phyloP scores from a whole-genome alignment of 179 eudicot genomes.

The Carnegiea gigantea region DNA sequence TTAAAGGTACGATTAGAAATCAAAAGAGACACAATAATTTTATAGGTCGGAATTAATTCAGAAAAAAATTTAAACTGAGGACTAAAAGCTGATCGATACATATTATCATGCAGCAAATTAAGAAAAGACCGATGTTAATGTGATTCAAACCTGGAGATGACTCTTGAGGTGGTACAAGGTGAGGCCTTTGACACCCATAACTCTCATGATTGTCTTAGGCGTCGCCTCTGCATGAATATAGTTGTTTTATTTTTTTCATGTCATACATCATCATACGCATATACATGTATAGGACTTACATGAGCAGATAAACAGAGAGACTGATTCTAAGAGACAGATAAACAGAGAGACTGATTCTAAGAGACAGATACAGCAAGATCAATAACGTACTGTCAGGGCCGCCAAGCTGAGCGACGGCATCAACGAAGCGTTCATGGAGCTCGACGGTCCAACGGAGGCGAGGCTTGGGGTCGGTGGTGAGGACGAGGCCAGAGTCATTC shows the following conservation, averaged over 20 bases:
- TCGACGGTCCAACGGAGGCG: conserved; percentile 91
- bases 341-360: neutral
- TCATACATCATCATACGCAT: neutral
- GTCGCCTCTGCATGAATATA: conserved; percentile 68
- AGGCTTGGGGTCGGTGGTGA: conserved; percentile 88
- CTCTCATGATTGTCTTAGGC: conserved; percentile 97
- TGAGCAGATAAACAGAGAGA: neutral
- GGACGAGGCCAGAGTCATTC: conserved; percentile 40
- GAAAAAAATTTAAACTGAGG: too few relatives aligned
- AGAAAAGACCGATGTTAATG: neutral
- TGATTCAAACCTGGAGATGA: conserved; percentile 80
- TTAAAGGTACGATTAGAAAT: too few relatives aligned
- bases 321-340: neutral
- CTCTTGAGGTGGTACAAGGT: conserved; percentile 99
- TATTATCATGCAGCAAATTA: neutral
- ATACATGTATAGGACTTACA: too few relatives aligned
- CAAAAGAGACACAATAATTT: too few relatives aligned
- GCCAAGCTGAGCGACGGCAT: conserved; percentile 93
- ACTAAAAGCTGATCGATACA: too few relatives aligned
- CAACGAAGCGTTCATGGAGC: conserved; percentile 87
- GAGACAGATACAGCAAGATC: neutral
- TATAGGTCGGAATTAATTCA: too few relatives aligned
- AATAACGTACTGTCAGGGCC: conserved; percentile 74
- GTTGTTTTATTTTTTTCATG: neutral
- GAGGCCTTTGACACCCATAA: conserved; percentile 98